Percentiles rank a stretch among this genome's conserved stretches.
These are phyloP conservation scores for Collybia nuda DNA, from an alignment of 768 basidiomycete species.

Conservation along the genomic window DNA sequence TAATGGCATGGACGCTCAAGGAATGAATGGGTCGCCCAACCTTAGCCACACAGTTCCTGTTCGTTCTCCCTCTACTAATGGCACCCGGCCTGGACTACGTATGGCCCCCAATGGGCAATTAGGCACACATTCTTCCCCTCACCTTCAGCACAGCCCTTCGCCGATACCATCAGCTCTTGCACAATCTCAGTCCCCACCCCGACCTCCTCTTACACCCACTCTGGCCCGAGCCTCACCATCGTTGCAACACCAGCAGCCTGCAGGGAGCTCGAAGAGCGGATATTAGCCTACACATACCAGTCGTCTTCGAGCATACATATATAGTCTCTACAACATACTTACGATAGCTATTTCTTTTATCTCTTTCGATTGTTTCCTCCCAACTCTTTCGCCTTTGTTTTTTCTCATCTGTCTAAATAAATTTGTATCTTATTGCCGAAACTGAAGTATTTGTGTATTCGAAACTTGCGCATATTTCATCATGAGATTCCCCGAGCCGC, in stretches of 20 bases:
- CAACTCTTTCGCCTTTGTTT: background rate
- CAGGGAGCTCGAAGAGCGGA: constrained; percentile 51
- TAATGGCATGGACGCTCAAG: constrained; percentile 30
- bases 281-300: constrained; percentile 34
- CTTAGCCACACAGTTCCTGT: constrained; percentile 34
- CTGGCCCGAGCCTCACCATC: constrained; percentile 56
- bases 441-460: too few species aligned
- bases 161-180: constrained; percentile 41
- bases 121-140: constrained; percentile 44
- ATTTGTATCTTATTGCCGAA: too few species aligned
- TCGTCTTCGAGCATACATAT: background rate
- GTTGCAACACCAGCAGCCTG: constrained; percentile 52
- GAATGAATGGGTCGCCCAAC: constrained; percentile 29
- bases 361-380: background rate
- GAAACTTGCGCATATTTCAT: too few species aligned
- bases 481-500: too few species aligned
- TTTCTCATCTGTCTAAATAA: too few species aligned
- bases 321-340: background rate
- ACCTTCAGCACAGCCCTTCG: constrained; percentile 46
- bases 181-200: constrained; percentile 49
- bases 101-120: constrained; percentile 38
- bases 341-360: constrained; percentile 1
- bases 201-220: constrained; percentile 48
- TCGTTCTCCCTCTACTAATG: constrained; percentile 58
- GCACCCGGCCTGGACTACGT: constrained; percentile 41